These are phyloP conservation scores for Aegilops sharonensis DNA, from an alignment of 176 grass and related monocot species.

Conservation along the genomic window DNA sequence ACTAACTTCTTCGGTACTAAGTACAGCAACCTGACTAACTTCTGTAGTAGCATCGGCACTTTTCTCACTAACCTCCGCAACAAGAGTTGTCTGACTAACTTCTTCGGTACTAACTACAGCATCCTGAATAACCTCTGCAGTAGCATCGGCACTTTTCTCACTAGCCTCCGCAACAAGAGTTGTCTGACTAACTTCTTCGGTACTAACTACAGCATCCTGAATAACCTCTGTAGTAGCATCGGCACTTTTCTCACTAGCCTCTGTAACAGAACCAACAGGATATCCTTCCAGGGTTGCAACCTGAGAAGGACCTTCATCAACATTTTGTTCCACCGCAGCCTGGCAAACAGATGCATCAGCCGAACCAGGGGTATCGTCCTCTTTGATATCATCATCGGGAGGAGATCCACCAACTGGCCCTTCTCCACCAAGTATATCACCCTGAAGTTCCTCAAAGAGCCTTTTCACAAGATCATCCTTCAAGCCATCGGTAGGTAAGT, in stretches of 20 bases:
- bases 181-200: conserved; percentile 11
- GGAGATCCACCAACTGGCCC: conserved; percentile 15
- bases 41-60: neutral
- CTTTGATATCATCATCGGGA: conserved; percentile 1
- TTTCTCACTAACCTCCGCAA: conserved; percentile 17
- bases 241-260: neutral
- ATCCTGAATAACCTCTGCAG: conserved; percentile 4
- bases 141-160: conserved; percentile 6
- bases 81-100: conserved; percentile 28
- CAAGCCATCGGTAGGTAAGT: conserved; percentile 54
- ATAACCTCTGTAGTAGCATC: neutral
- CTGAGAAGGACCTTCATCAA: conserved; percentile 21
- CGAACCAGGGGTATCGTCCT: neutral
- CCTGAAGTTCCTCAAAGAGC: conserved; percentile 54
- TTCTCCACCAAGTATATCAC: conserved; percentile 30
- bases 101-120: neutral
- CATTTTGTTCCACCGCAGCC: conserved; percentile 23
- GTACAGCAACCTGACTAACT: conserved; percentile 3
- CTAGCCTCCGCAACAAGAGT: conserved; percentile 21
- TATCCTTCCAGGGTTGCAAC: conserved; percentile 3
- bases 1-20: conserved; percentile 12
- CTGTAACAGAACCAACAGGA: conserved; percentile 19
- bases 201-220: neutral
- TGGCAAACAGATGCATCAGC: conserved; percentile 11
- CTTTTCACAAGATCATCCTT: conserved; percentile 80